phyloP scores from a whole-genome alignment of 1,284 basidiomycete species.

The Singerocomus inundabilis region DNA sequence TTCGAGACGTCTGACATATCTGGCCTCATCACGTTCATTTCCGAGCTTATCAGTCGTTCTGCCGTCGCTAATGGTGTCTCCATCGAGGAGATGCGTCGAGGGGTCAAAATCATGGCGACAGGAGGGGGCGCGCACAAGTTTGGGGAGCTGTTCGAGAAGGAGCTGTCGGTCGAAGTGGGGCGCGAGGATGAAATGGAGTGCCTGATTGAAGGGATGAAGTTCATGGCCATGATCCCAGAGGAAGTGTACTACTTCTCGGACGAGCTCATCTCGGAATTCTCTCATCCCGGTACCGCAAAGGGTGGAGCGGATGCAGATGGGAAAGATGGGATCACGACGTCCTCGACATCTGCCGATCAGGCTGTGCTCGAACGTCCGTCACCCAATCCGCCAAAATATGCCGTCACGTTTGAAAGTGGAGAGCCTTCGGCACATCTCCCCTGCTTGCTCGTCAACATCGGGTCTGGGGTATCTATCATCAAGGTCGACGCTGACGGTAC shows the following conservation, averaged over 20 bases:
- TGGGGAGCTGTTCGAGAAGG: constrained; percentile 77
- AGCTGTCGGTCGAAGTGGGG: constrained; percentile 82
- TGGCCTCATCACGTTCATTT: constrained; percentile 86
- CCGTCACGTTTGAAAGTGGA: constrained; percentile 77
- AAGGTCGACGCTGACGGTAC: constrained; percentile 94
- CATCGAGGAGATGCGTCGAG: constrained; percentile 86
- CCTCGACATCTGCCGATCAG: constrained; percentile 12
- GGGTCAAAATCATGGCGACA: constrained; percentile 97
- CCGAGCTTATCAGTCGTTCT: constrained; percentile 83
- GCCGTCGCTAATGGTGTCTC: constrained; percentile 88
- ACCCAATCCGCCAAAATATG: constrained; percentile 88
- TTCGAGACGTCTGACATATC: constrained; percentile 93
- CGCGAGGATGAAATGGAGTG: constrained; percentile 99
- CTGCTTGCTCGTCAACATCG: constrained; percentile 97
- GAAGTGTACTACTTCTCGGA: constrained; percentile 99
- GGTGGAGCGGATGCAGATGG: constrained; percentile 7
- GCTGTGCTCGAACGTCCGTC: constrained; percentile 79
- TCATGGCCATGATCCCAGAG: constrained; percentile 94
- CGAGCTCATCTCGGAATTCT: constrained; percentile 88
- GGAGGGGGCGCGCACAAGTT: constrained; percentile 97
- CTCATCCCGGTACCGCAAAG: constrained; percentile 51
- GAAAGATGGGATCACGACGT: constrained; percentile 1
- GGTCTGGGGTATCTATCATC: constrained; percentile 96
- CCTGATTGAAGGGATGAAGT: constrained; percentile 94
- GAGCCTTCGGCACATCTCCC: constrained; percentile 87